phyloP scores from a whole-genome alignment of 768 basidiomycete species.

The Leucocoprinus leucothites region DNA sequence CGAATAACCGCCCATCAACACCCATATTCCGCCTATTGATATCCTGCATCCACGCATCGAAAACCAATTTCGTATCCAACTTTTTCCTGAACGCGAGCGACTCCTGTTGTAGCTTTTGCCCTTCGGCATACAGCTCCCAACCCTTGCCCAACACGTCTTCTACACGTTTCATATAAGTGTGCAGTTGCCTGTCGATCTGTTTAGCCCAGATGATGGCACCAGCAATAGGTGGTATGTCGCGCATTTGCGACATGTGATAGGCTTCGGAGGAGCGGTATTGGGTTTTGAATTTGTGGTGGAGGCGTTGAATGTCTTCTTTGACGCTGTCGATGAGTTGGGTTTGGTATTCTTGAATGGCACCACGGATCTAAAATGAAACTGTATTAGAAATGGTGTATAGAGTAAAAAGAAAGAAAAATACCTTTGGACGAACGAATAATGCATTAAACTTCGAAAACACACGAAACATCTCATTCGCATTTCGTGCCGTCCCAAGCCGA shows the following conservation, averaged over 20 bases:
- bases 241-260: slow-evolving; percentile 98
- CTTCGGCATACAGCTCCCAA: slow-evolving; percentile 99
- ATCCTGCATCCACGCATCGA: slow-evolving; percentile 95
- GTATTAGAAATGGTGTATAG: not conserved
- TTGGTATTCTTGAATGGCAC: slow-evolving; percentile 99
- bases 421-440: slow-evolving; percentile 31
- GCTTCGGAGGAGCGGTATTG: slow-evolving; percentile 95
- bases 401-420: not conserved
- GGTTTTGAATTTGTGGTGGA: slow-evolving; percentile 97
- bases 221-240: slow-evolving; percentile 96
- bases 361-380: slow-evolving; percentile 66
- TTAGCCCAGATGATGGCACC: slow-evolving; percentile 98
- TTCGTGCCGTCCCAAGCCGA: slow-evolving; percentile 89
- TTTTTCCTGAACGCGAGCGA: slow-evolving; percentile 91
- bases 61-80: slow-evolving; percentile 91
- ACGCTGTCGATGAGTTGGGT: slow-evolving; percentile 98
- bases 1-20: slow-evolving; percentile 88
- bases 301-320: slow-evolving; percentile 93
- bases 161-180: slow-evolving; percentile 97
- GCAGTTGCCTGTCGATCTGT: slow-evolving; percentile 96
- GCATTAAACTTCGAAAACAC: slow-evolving; percentile 99
- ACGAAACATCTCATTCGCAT: slow-evolving; percentile 99
- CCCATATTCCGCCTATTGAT: slow-evolving; percentile 92
- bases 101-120: slow-evolving; percentile 94
- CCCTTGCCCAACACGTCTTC: slow-evolving; percentile 98